phyloP scores from a whole-genome alignment of 257 asterid genomes.

The Salvia rosmarinus region DNA sequence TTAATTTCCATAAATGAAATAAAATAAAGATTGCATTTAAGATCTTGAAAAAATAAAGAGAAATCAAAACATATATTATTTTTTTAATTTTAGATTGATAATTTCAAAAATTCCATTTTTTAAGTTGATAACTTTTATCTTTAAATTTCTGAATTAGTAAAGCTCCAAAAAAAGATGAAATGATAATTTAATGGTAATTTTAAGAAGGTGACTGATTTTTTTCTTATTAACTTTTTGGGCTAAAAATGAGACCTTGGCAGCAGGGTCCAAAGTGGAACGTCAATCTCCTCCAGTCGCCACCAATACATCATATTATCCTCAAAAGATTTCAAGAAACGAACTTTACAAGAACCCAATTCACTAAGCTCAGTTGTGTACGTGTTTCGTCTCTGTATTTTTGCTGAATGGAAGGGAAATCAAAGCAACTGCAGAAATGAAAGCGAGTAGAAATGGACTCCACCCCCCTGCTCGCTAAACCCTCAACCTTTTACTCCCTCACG shows the following conservation, averaged over 20 bases:
- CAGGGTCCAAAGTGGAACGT: constrained; percentile 32
- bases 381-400: background rate
- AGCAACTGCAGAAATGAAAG: constrained; percentile 25
- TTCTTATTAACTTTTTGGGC: background rate
- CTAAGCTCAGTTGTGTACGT: background rate
- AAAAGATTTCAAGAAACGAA: constrained; percentile 1
- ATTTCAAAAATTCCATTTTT: no score
- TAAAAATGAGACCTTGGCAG: background rate
- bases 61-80: no score
- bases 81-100: no score
- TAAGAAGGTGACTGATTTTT: background rate
- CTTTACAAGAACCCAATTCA: constrained; percentile 2
- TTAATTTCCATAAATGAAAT: no score
- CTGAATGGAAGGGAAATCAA: constrained; percentile 32
- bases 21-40: no score
- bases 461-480: constrained; percentile 43
- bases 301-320: constrained; percentile 38
- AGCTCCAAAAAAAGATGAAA: background rate
- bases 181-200: background rate
- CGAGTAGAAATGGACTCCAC: constrained; percentile 45
- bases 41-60: no score
- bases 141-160: no score
- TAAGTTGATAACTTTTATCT: no score
- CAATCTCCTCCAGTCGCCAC: constrained; percentile 36
- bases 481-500: constrained; percentile 40